Conservation (phyloP, 2,329 filamentous ascomycete genomes). For the Microdochium nivale region DNA sequence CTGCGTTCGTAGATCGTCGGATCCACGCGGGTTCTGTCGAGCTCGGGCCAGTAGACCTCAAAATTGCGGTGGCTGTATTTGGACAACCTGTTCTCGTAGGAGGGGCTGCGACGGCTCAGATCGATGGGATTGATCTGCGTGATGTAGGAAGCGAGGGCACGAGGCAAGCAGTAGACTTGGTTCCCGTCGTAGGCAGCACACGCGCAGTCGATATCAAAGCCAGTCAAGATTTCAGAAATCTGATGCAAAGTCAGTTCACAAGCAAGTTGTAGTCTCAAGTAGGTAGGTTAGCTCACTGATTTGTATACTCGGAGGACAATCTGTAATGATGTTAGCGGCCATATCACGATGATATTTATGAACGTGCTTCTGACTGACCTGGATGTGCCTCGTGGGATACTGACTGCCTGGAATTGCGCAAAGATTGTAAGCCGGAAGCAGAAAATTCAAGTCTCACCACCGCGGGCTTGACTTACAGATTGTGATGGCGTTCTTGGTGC, state of each 20-base stretch:
- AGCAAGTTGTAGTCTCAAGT: neutral
- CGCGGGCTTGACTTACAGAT: slow-evolving; percentile 38
- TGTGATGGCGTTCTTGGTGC: slow-evolving; percentile 81
- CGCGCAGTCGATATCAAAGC: slow-evolving; percentile 82
- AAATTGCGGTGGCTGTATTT: slow-evolving; percentile 83
- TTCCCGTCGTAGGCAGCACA: slow-evolving; percentile 73
- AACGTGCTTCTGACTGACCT: slow-evolving; percentile 24
- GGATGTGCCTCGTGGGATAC: slow-evolving; percentile 75
- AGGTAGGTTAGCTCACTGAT: slow-evolving; percentile 29
- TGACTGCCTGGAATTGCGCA: slow-evolving; percentile 47
- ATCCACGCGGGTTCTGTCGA: slow-evolving; percentile 69
- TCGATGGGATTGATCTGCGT: slow-evolving; percentile 79
- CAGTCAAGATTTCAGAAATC: slow-evolving; percentile 74
- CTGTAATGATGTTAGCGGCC: slow-evolving; percentile 25
- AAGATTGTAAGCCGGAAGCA: slow-evolving; percentile 3
- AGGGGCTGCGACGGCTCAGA: slow-evolving; percentile 69
- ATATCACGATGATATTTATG: neutral
- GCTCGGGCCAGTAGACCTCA: slow-evolving; percentile 69
- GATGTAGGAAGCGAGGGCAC: slow-evolving; percentile 69
- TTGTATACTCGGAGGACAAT: slow-evolving; percentile 83
- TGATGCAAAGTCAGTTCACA: neutral
- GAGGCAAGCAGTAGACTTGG: slow-evolving; percentile 71
- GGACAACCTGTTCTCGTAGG: slow-evolving; percentile 78
- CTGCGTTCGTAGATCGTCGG: slow-evolving; percentile 82
- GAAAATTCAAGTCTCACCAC: neutral